A percentile compares a stretch with the other conserved stretches of the same genome.
These are phyloP conservation scores for Phytophthora agathidicida DNA, from an alignment of 352 stramenopile genomes.

Conservation along the genomic window DNA sequence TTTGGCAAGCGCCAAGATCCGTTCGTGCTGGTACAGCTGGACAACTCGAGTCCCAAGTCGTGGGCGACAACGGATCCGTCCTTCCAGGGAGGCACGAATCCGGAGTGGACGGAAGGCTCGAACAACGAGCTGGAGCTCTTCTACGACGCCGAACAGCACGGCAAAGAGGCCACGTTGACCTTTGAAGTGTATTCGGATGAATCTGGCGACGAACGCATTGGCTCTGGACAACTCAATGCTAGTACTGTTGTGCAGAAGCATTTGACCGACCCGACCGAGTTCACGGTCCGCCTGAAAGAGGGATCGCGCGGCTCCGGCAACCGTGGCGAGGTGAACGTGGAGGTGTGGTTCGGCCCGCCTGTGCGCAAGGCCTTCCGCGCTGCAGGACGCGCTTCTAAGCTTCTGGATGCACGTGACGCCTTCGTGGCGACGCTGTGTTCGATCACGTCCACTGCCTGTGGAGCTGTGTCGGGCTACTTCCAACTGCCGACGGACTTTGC, in stretches of 20 bases:
- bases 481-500: constrained; percentile 64
- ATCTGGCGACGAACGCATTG: constrained; percentile 74
- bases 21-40: constrained; percentile 73
- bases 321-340: constrained; percentile 63
- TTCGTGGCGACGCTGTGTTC: constrained; percentile 62
- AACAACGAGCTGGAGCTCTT: constrained; percentile 88
- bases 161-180: constrained; percentile 56
- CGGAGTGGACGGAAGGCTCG: constrained; percentile 67
- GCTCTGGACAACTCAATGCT: constrained; percentile 68
- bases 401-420: constrained; percentile 77
- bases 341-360: constrained; percentile 81
- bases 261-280: constrained; percentile 35
- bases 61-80: constrained; percentile 72
- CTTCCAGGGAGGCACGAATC: constrained; percentile 61
- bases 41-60: constrained; percentile 65
- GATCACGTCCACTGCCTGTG: constrained; percentile 37
- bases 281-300: constrained; percentile 61
- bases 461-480: constrained; percentile 48
- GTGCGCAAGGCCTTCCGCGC: constrained; percentile 83
- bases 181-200: constrained; percentile 81
- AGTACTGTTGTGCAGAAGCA: constrained; percentile 48
- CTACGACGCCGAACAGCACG: constrained; percentile 62
- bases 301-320: constrained; percentile 35
- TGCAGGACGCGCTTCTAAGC: constrained; percentile 65
- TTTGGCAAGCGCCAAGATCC: constrained; percentile 85